Base-by-base conservation (phyloP, 2,329 filamentous ascomycete genomes). In the Neofusicoccum ribis region DNA sequence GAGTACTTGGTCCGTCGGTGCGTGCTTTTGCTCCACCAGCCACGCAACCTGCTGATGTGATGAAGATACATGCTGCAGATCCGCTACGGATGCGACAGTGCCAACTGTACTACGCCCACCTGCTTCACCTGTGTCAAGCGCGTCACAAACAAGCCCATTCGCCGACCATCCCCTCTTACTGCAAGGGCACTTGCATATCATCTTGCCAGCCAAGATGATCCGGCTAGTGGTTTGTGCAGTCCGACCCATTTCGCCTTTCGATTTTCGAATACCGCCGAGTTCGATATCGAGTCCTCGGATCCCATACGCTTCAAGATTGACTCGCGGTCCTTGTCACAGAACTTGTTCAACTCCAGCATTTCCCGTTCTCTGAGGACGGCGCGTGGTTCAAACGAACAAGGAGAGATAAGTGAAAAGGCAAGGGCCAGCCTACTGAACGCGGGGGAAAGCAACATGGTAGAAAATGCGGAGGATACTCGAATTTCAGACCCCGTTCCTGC, bases 151-250 rank as follows among this genome's bases (percentile, higher is more conserved):
- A 85, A 85, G 0, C 92, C 92, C 2, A 85, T 92, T 70, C 88
- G 92, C 67, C 86, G 89, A 72, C 95, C 93, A 71, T 96, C 90
- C 65, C 85, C 89, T 23, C 87, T 92, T 51, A 96, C 92, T 72
- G 92, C 93, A 8, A 86, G 92, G 71, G 91, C 91, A 1, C 79
- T 97, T 37, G 93, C 93, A 12, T 86, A 91, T 64, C 91, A 91
- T 72, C 83, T 96, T 59, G 91, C 92, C 9, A 91, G 89, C 71
- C 88, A 92, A 72, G 90, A 93, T 70, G 87, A 95, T 69, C 88
- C 92, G 0, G 88, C 91, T 68, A 83, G 80, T 65, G 87, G 86
- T 2, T 80, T 96, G 0, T 96, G 92, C 71, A 81, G 81, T 41
- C 56, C 56, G n/a, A 60, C 56, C 15, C 56, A 23, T 14, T 4